phyloP scores from a whole-genome alignment of 345 rosid species.

The Eucalyptus sp. region DNA sequence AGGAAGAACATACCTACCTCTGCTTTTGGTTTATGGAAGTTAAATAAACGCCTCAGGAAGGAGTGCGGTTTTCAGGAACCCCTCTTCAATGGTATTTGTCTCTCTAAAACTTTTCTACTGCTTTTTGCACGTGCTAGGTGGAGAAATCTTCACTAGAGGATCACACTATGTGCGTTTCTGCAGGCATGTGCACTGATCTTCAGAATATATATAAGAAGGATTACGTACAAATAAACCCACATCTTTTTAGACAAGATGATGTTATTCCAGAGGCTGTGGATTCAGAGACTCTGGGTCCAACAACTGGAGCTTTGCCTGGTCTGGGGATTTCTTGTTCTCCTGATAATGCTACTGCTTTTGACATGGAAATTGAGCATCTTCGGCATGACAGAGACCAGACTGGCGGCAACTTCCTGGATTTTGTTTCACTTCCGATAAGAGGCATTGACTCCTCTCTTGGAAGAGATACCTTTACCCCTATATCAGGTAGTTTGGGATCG shows the following conservation, averaged over 20 bases:
- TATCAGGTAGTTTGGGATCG: conserved; percentile 8
- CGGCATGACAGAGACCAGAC: conserved; percentile 17
- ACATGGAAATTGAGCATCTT: conserved; percentile 30
- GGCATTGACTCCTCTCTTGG: conserved; percentile 20
- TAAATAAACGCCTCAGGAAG: conserved; percentile 28
- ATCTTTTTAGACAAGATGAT: conserved; percentile 22
- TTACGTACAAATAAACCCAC: conserved; percentile 22
- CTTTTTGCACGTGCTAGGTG: not conserved
- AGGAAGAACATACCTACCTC: conserved; percentile 33
- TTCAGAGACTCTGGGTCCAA: conserved; percentile 9
- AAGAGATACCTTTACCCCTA: conserved; percentile 30
- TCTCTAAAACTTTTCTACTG: not conserved
- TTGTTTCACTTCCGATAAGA: conserved; percentile 10
- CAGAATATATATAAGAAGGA: conserved; percentile 1
- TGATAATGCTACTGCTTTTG: not conserved
- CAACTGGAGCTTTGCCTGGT: not conserved
- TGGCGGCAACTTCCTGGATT: conserved; percentile 7
- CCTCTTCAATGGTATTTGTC: conserved; percentile 36
- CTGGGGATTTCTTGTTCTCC: not conserved
- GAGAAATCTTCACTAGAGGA: not conserved
- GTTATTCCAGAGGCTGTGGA: not conserved
- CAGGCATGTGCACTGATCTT: conserved; percentile 4
- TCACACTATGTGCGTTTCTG: not conserved
- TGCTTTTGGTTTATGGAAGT: conserved; percentile 47
- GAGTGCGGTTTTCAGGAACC: conserved; percentile 48